Evolutionary conservation across 352 stramenopile genomes (phyloP).

Genomic region (Phytophthora capsici): DNA sequence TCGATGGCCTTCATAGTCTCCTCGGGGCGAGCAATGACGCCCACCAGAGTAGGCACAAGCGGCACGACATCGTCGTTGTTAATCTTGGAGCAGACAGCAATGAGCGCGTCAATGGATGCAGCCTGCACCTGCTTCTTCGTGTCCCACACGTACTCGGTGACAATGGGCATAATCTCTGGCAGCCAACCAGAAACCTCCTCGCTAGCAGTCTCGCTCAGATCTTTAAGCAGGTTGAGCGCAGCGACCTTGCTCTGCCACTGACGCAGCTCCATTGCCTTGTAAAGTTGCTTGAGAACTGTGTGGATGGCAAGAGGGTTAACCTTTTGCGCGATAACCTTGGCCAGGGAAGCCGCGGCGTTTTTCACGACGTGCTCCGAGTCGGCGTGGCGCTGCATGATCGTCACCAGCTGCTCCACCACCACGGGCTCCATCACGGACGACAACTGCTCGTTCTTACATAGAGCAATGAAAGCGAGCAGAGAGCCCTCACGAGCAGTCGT

Average conservation of each 20-base stretch:
- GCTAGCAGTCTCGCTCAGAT: slow-evolving; percentile 70
- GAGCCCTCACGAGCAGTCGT: slow-evolving; percentile 61
- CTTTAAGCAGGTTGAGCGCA: slow-evolving; percentile 79
- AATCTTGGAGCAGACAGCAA: slow-evolving; percentile 89
- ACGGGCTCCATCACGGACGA: slow-evolving; percentile 62
- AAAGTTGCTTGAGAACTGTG: slow-evolving; percentile 66
- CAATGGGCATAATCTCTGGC: slow-evolving; percentile 90
- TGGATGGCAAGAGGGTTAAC: slow-evolving; percentile 70
- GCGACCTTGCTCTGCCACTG: slow-evolving; percentile 91
- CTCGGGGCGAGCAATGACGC: slow-evolving; percentile 91
- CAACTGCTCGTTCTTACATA: slow-evolving; percentile 56
- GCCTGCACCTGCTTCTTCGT: slow-evolving; percentile 94
- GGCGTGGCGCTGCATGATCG: slow-evolving; percentile 64
- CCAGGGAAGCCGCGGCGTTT: slow-evolving; percentile 40
- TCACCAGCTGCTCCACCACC: slow-evolving; percentile 54
- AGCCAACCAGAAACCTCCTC: slow-evolving; percentile 82
- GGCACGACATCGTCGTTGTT: slow-evolving; percentile 91
- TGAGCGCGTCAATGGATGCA: slow-evolving; percentile 71
- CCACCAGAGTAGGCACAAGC: slow-evolving; percentile 90
- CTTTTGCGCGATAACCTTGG: slow-evolving; percentile 41
- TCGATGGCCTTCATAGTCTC: slow-evolving; percentile 93
- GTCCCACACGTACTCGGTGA: slow-evolving; percentile 93
- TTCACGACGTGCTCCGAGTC: slow-evolving; percentile 73
- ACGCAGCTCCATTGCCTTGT: slow-evolving; percentile 58
- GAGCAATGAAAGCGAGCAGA: slow-evolving; percentile 45